Evolutionary conservation across 192 early-diverging fungal species (phyloP).

Genomic region (Coemansia guatemalensis): DNA sequence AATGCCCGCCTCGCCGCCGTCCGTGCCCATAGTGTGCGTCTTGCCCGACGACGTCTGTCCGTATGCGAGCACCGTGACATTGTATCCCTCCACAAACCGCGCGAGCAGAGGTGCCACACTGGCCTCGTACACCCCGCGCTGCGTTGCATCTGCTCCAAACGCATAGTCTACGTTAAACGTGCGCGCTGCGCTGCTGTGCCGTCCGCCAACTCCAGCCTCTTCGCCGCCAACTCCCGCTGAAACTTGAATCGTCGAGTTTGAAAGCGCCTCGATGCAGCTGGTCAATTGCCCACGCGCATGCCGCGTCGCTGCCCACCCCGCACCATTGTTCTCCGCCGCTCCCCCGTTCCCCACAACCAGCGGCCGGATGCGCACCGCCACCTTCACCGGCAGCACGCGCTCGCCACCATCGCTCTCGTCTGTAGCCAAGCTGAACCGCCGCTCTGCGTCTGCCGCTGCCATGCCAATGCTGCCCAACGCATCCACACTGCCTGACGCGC

Average conservation of each 20-base stretch:
- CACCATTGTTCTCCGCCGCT: conserved; percentile 5
- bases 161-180: conserved; percentile 67
- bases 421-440: neutral
- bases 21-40: conserved; percentile 95
- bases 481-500: neutral
- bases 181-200: conserved; percentile 15
- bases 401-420: conserved; percentile 29
- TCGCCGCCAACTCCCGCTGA: conserved; percentile 12
- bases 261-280: conserved; percentile 25
- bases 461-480: neutral
- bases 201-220: neutral
- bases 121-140: conserved; percentile 62
- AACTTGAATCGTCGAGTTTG: conserved; percentile 20
- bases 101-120: conserved; percentile 55
- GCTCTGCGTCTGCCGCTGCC: conserved; percentile 1
- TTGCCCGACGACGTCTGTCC: conserved; percentile 95
- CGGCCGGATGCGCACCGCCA: conserved; percentile 55
- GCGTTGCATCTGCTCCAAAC: conserved; percentile 60
- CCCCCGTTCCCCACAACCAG: conserved; percentile 17
- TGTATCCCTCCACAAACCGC: conserved; percentile 81
- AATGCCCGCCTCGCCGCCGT: conserved; percentile 56
- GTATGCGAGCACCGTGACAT: conserved; percentile 92
- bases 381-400: conserved; percentile 48
- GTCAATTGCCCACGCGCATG: conserved; percentile 19
- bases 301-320: conserved; percentile 4